Conservation (phyloP, 1,284 basidiomycete species). For the Puccinia brachypodii region DNA sequence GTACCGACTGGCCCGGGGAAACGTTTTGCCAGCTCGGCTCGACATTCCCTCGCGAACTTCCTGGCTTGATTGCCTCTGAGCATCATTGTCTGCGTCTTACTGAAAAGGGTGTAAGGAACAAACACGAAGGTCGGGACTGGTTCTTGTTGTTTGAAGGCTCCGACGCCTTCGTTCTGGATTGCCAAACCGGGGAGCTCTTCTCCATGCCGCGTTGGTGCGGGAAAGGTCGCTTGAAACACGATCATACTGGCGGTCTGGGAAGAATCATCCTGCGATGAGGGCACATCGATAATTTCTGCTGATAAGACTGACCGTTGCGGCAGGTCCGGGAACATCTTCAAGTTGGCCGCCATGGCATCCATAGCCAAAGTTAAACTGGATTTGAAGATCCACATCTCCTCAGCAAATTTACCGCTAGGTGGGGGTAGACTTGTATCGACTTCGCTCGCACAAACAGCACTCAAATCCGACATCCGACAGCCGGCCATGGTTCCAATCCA, state of each 20-base stretch:
- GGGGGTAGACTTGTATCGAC: slow-evolving; percentile 52
- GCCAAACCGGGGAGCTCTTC: slow-evolving; percentile 56
- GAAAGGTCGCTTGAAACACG: slow-evolving; percentile 61
- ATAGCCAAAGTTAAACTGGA: slow-evolving; percentile 61
- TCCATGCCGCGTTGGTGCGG: slow-evolving; percentile 56
- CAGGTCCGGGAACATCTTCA: slow-evolving; percentile 60
- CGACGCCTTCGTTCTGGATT: slow-evolving; percentile 51
- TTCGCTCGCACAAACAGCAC: slow-evolving; percentile 58
- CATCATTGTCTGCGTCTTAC: slow-evolving; percentile 61
- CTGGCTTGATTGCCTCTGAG: slow-evolving; percentile 58
- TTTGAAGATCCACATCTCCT: slow-evolving; percentile 61
- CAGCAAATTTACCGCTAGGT: slow-evolving; percentile 43
- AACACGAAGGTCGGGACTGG: slow-evolving; percentile 61
- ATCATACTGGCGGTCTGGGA: slow-evolving; percentile 57
- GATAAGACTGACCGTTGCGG: slow-evolving; percentile 59
- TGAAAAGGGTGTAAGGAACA: slow-evolving; percentile 61
- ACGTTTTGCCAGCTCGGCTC: slow-evolving; percentile 57
- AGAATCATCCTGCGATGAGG: slow-evolving; percentile 57
- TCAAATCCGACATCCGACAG: slow-evolving; percentile 59
- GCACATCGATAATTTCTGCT: slow-evolving; percentile 61
- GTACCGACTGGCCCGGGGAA: slow-evolving; percentile 53
- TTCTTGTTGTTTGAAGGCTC: slow-evolving; percentile 57
- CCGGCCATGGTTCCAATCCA: slow-evolving; percentile 59
- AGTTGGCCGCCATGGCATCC: slow-evolving; percentile 60
- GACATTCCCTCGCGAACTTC: slow-evolving; percentile 57